Conservation (phyloP, 257 asterid species). For the Solanum pinnatisectum region DNA sequence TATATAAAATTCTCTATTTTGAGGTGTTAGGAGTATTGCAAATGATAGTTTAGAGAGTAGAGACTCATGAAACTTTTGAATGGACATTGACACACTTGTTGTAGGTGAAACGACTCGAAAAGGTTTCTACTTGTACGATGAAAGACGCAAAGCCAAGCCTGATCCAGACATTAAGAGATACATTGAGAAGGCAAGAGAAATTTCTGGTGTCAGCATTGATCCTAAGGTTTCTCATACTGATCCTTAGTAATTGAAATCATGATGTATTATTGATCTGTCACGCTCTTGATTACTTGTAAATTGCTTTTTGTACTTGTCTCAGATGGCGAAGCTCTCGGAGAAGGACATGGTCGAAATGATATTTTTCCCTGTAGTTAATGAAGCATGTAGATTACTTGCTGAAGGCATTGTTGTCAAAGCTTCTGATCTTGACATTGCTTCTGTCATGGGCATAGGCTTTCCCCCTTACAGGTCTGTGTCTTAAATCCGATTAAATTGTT, state of each 20-base stretch:
- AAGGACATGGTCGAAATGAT: slow-evolving; percentile 93
- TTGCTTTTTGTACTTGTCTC: background rate
- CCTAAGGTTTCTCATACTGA: slow-evolving; percentile 49
- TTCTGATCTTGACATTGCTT: slow-evolving; percentile 85
- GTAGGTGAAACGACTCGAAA: slow-evolving; percentile 71
- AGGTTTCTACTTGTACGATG: slow-evolving; percentile 74
- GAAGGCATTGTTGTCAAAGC: slow-evolving; percentile 91
- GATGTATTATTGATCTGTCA: background rate
- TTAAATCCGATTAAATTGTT: background rate
- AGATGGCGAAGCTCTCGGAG: slow-evolving; percentile 59
- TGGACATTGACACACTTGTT: background rate
- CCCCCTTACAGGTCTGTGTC: slow-evolving; percentile 79
- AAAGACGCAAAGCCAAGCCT: slow-evolving; percentile 83
- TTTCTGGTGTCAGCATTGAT: slow-evolving; percentile 66
- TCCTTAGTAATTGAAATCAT: background rate
- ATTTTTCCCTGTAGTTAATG: slow-evolving; percentile 90
- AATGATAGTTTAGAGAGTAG: background rate
- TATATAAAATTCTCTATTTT: slow-evolving; percentile 3
- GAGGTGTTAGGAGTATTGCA: background rate
- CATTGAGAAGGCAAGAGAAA: slow-evolving; percentile 68
- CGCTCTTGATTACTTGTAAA: background rate
- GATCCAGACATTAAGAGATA: slow-evolving; percentile 77
- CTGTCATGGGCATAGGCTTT: slow-evolving; percentile 97
- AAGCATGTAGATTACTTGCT: slow-evolving; percentile 87
- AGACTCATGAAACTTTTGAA: background rate